Evolutionary conservation across 192 early-diverging fungal species (phyloP).

Genomic region (Geranomyces michiganensis): DNA sequence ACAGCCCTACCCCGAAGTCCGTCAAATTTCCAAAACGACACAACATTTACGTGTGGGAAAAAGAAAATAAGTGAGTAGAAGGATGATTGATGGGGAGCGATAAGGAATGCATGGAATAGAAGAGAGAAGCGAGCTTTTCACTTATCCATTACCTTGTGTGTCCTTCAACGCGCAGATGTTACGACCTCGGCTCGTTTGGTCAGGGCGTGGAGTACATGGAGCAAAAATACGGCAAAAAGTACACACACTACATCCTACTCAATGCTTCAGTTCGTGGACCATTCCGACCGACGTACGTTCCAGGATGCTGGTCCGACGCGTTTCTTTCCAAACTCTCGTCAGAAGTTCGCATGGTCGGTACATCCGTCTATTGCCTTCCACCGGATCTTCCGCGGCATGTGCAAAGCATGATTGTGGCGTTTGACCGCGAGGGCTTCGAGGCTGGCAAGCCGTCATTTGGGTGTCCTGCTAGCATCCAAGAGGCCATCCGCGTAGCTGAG

Average conservation of each 20-base stretch:
- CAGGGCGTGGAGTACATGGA: slow-evolving; percentile 17
- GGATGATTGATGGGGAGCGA: not conserved
- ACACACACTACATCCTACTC: slow-evolving; percentile 7
- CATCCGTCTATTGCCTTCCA: slow-evolving; percentile 6
- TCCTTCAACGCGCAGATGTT: not conserved
- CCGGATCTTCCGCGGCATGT: not conserved
- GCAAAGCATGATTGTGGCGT: slow-evolving; percentile 18
- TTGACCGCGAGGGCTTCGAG: slow-evolving; percentile 11
- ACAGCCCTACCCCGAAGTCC: not conserved
- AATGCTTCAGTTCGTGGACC: slow-evolving; percentile 25
- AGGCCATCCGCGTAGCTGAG: slow-evolving; percentile 9
- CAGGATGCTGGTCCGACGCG: slow-evolving; percentile 14
- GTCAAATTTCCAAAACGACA: not conserved
- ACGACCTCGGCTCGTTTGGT: slow-evolving; percentile 19
- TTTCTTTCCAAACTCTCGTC: not conserved
- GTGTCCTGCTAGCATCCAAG: not conserved
- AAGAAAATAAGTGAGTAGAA: slow-evolving; percentile 8
- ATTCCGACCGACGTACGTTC: slow-evolving; percentile 14
- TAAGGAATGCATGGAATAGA: too few species aligned
- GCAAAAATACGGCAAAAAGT: not conserved
- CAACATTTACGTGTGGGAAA: slow-evolving; percentile 19
- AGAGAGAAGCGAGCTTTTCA: not conserved
- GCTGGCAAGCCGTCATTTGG: not conserved
- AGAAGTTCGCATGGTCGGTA: slow-evolving; percentile 4
- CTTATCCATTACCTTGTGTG: not conserved